Conservation (phyloP, 2,329 filamentous ascomycete species). For the Aspergillus phoenicis region DNA sequence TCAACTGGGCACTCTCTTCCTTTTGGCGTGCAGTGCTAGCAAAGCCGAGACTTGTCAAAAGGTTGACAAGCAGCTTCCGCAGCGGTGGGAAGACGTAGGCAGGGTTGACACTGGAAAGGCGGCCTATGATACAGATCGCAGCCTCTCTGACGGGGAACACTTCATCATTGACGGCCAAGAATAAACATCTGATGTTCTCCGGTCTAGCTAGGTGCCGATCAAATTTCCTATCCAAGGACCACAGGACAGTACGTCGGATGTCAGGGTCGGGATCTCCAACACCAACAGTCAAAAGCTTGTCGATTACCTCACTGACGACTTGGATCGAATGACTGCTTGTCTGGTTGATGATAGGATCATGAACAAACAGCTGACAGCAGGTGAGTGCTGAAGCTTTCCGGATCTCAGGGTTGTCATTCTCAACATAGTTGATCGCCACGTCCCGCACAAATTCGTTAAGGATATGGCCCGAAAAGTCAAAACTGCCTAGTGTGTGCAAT, state of each 20-base stretch:
- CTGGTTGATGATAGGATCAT: conserved; percentile 96
- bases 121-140: conserved; percentile 93
- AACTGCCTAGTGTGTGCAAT: conserved; percentile 93
- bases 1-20: conserved; percentile 90
- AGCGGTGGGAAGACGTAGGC: conserved; percentile 97
- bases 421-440: conserved; percentile 96
- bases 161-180: conserved; percentile 94
- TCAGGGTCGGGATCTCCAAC: conserved; percentile 88
- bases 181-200: conserved; percentile 93
- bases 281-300: conserved; percentile 91
- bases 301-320: conserved; percentile 96
- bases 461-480: conserved; percentile 88
- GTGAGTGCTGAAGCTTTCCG: conserved; percentile 93
- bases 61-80: conserved; percentile 91
- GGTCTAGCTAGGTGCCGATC: conserved; percentile 96
- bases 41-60: conserved; percentile 94
- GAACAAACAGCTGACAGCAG: conserved; percentile 95
- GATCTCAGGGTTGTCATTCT: conserved; percentile 91
- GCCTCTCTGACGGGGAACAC: conserved; percentile 90
- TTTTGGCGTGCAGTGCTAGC: conserved; percentile 93
- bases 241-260: conserved; percentile 85
- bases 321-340: conserved; percentile 96
- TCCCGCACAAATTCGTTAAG: conserved; percentile 98
- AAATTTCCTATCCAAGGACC: conserved; percentile 88
- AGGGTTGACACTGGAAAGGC: conserved; percentile 85